Conservation (phyloP, 208 protist species). For the Crithidia fasciculata region DNA sequence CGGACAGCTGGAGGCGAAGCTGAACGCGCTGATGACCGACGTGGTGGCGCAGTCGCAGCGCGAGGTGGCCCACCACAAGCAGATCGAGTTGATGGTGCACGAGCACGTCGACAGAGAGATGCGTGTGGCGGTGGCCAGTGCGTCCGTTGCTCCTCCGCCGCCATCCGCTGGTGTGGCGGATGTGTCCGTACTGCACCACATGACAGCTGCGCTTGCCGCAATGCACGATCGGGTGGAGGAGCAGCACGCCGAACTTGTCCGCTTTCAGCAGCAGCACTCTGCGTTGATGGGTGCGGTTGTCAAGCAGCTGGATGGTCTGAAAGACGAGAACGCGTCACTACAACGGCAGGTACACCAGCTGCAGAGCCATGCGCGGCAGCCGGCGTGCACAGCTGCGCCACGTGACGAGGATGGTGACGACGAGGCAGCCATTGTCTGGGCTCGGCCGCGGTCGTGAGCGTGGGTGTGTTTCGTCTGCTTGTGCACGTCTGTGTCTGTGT, state of each 20-base stretch:
- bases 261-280: constrained; percentile 33
- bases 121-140: background rate
- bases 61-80: constrained; percentile 1
- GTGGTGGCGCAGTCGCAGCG: constrained; percentile 33
- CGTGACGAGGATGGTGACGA: background rate
- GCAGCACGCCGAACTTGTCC: constrained; percentile 32
- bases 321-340: constrained; percentile 25
- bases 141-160: background rate
- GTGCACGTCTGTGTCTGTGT: too few relatives aligned
- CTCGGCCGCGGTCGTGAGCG: too few relatives aligned
- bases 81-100: constrained; percentile 1
- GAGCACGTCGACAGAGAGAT: constrained; percentile 7
- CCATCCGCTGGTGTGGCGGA: background rate
- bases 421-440: too few relatives aligned
- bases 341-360: constrained; percentile 8
- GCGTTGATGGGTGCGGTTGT: constrained; percentile 32
- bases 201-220: constrained; percentile 32
- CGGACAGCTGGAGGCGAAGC: constrained; percentile 37
- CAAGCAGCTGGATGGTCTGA: constrained; percentile 30
- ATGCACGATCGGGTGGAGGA: constrained; percentile 42
- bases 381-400: background rate
- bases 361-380: background rate
- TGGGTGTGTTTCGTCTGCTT: too few relatives aligned
- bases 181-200: constrained; percentile 31
- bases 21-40: constrained; percentile 50